Evolutionary conservation across 768 basidiomycete genomes (phyloP), one percentile per base, ranked within the genome.

Genomic region (Calocybe indica): DNA sequence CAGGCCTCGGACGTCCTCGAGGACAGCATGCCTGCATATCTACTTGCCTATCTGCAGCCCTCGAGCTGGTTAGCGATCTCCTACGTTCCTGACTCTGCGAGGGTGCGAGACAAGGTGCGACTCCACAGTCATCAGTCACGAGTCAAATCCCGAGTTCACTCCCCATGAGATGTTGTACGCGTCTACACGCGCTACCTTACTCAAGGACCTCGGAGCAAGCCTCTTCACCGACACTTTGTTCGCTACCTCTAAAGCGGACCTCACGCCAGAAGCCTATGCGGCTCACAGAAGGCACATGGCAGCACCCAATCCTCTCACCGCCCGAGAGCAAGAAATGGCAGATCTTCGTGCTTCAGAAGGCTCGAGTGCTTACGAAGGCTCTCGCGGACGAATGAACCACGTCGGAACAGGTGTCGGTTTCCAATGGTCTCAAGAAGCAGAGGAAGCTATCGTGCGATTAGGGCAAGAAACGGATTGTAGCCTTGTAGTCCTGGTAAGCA

Each of bases 31-130:
- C 88, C 91, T 15, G 82, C 88, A n/a, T 92, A 91, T 65, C 65
- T 92, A 38, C 78, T 92, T 14, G 79, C 75, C 7, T 79, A 80
- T 46, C 62, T 81, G 33, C 87, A 83, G 2, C 69, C 72, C 0
- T 57, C 76, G 1, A 78, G 83, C 52, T 93, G 90, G 90, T 68
- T 88, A 33, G 73, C 76, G 6, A 75, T 92, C 49, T 83, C 71
- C 58, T 94, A 90, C 59, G 88, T 93, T 5, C 92, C 92, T 1
- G 92, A 94, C 51, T 60, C 73, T 13, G 87, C 92, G 28, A 83
- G 76, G 66, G 78, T 93, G 50, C 76, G 88, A 58, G 80, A 88
- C 65, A 94, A 93, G 81, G 89, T 83, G 54, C 52, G 62, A 50
- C 39, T 32, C 35, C 15, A 47, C 41, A 29, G 1, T 43, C 14